A percentile compares a stretch with the other conserved stretches of the same genome.
Evolutionary conservation across 2,329 filamentous ascomycete species (phyloP).

Genomic region (Emmonsia crescens): DNA sequence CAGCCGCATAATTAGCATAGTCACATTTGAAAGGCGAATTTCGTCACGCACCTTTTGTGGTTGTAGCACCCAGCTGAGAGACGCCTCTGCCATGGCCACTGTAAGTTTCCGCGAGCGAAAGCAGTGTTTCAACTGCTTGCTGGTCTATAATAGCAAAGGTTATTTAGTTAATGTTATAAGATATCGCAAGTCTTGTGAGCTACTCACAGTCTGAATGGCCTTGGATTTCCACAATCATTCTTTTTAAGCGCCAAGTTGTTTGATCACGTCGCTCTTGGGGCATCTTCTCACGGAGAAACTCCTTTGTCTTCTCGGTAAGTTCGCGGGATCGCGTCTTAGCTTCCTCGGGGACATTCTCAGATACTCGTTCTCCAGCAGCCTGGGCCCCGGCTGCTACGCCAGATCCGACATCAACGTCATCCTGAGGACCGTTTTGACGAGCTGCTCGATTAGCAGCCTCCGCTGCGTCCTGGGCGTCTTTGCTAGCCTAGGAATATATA

Average conservation of each 20-base stretch:
- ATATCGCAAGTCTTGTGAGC: background rate
- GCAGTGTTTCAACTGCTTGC: constrained; percentile 76
- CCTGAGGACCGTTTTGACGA: background rate
- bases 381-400: constrained; percentile 26
- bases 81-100: constrained; percentile 59
- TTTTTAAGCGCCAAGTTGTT: constrained; percentile 85
- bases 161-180: constrained; percentile 4
- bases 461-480: constrained; percentile 47
- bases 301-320: constrained; percentile 40
- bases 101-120: constrained; percentile 77
- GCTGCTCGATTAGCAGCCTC: constrained; percentile 44
- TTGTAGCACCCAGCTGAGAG: constrained; percentile 52
- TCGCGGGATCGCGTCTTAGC: constrained; percentile 30
- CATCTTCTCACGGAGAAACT: constrained; percentile 78
- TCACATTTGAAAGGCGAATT: constrained; percentile 15
- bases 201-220: constrained; percentile 74
- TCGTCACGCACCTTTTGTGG: constrained; percentile 60
- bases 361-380: constrained; percentile 43
- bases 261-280: constrained; percentile 88
- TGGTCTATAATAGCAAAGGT: constrained; percentile 45
- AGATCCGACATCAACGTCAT: background rate
- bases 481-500: constrained; percentile 15
- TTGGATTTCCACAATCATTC: constrained; percentile 95
- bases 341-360: constrained; percentile 56
- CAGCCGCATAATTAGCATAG: background rate